A percentile compares a stretch with the other conserved stretches of the same genome.
These are phyloP conservation scores for Fraxinus dipetala DNA, from an alignment of 305 asterid species.

Conservation along the genomic window DNA sequence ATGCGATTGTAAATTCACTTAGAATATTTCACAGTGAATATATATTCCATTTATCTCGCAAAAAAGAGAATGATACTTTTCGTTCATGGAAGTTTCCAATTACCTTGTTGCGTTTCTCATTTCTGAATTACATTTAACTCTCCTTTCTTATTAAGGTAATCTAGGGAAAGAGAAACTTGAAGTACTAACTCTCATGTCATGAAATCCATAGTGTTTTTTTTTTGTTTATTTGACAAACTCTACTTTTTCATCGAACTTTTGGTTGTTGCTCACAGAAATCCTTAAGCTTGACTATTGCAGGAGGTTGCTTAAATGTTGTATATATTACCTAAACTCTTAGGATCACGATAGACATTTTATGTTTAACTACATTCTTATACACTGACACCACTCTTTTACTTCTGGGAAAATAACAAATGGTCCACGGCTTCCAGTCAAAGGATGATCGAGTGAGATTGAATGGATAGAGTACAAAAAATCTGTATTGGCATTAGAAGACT, in stretches of 20 bases:
- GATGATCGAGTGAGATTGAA: constrained; percentile 7
- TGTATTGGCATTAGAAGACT: not conserved
- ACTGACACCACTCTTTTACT: not conserved
- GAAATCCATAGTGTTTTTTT: not conserved
- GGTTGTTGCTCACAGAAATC: not conserved
- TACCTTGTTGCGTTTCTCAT: not conserved
- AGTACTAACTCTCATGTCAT: not conserved
- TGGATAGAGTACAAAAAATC: not conserved
- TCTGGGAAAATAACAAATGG: not conserved
- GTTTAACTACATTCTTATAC: not conserved
- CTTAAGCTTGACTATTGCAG: not conserved
- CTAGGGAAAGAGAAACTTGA: not conserved
- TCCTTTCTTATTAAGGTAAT: not conserved
- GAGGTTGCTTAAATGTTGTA: not conserved
- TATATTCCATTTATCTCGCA: not conserved
- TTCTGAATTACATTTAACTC: not conserved
- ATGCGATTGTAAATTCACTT: not conserved
- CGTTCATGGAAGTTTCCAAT: not conserved
- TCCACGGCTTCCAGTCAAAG: not conserved
- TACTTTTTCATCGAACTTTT: not conserved
- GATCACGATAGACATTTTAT: not conserved
- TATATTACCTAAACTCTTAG: not conserved
- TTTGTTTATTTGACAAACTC: not conserved
- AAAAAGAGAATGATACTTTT: not conserved
- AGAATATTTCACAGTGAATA: not conserved